Evolutionary conservation across 495 filamentous ascomycete genomes (phyloP).

Genomic region (Hyaloscypha variabilis): DNA sequence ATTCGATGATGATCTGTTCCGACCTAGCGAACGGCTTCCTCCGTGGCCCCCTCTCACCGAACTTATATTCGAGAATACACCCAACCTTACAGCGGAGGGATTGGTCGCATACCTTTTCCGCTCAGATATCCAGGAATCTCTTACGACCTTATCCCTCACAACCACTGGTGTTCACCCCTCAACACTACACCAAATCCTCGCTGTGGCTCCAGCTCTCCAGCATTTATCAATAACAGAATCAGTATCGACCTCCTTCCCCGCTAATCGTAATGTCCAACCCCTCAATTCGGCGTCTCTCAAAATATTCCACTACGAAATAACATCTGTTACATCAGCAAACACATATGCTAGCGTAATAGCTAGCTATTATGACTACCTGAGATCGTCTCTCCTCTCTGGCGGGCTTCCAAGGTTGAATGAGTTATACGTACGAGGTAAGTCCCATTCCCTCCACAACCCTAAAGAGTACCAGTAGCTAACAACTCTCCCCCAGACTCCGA

Average conservation of each 20-base stretch:
- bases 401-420: constrained; percentile 69
- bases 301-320: constrained; percentile 82
- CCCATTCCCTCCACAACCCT: neutral
- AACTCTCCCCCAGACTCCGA: constrained; percentile 54
- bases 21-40: constrained; percentile 58
- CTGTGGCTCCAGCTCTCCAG: constrained; percentile 60
- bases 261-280: constrained; percentile 55
- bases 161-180: constrained; percentile 67
- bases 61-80: constrained; percentile 67
- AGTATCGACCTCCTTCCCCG: constrained; percentile 66
- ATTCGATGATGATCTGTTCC: constrained; percentile 77
- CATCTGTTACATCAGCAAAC: constrained; percentile 53
- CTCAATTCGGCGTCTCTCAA: constrained; percentile 67
- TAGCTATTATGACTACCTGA: constrained; percentile 87
- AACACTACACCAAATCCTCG: constrained; percentile 65
- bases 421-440: constrained; percentile 73
- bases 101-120: constrained; percentile 63
- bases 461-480: neutral
- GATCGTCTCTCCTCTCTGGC: constrained; percentile 74
- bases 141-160: constrained; percentile 65
- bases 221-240: constrained; percentile 68
- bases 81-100: constrained; percentile 70
- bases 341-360: constrained; percentile 61
- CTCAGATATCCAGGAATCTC: constrained; percentile 40
- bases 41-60: constrained; percentile 71